Conservation (phyloP, 306 rosid species). For the Sicyos baderoa region DNA sequence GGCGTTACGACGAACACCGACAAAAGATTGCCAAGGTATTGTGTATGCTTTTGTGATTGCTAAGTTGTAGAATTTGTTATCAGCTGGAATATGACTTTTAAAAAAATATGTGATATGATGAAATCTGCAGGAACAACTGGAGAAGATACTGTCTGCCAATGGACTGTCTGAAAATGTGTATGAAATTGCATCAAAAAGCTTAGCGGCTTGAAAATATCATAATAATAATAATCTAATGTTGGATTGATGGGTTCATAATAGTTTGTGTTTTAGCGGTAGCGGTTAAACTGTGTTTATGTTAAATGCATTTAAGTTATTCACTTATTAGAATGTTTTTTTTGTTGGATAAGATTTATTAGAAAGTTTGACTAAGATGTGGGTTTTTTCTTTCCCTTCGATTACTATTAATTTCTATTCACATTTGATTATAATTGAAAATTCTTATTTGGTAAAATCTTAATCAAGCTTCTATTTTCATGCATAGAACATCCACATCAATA, state of each 20-base stretch:
- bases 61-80: background rate
- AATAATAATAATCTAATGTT: background rate
- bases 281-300: too few relatives aligned
- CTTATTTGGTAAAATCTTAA: too few relatives aligned
- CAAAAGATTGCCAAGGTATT: slow-evolving; percentile 79
- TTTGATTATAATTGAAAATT: too few relatives aligned
- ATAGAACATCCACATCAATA: too few relatives aligned
- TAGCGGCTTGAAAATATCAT: slow-evolving; percentile 38
- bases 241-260: slow-evolving; percentile 9
- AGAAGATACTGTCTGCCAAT: slow-evolving; percentile 71
- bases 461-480: too few relatives aligned
- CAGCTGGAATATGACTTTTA: background rate
- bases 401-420: too few relatives aligned
- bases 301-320: too few relatives aligned
- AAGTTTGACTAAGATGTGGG: too few relatives aligned
- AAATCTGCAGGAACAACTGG: slow-evolving; percentile 77
- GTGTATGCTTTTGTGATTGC: background rate
- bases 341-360: too few relatives aligned
- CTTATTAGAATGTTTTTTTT: too few relatives aligned
- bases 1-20: slow-evolving; percentile 66
- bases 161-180: slow-evolving; percentile 88
- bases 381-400: too few relatives aligned
- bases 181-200: slow-evolving; percentile 95
- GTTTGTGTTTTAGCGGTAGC: too few relatives aligned
- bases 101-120: background rate